Conservation (phyloP, 2,329 filamentous ascomycete genomes). For the Curvularia sp. region DNA sequence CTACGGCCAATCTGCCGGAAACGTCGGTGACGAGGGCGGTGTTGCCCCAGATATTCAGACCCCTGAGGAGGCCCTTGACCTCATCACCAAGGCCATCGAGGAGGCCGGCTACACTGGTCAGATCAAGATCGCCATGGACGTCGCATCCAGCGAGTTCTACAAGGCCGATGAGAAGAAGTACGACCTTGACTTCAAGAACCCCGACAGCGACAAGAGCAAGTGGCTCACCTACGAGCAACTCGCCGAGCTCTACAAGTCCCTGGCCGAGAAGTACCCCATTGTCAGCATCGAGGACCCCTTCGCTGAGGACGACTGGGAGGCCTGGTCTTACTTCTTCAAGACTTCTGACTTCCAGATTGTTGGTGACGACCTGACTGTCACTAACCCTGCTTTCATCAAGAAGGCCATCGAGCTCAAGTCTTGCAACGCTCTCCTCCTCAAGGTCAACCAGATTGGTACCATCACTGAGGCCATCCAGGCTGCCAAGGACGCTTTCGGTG, state of each 20-base stretch:
- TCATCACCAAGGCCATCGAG: constrained; percentile 94
- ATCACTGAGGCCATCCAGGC: constrained; percentile 99
- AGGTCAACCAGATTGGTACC: constrained; percentile 99
- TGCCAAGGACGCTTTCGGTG: constrained; percentile 94
- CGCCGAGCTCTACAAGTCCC: constrained; percentile 85
- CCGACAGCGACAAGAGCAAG: constrained; percentile 91
- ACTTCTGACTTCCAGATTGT: constrained; percentile 98
- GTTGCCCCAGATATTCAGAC: constrained; percentile 99
- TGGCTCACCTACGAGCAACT: constrained; percentile 99
- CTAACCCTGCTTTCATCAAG: constrained; percentile 99
- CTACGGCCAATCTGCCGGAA: constrained; percentile 98
- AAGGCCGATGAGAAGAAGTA: constrained; percentile 97
- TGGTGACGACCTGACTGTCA: constrained; percentile 97
- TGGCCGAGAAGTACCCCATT: constrained; percentile 95
- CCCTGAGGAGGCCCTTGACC: constrained; percentile 92
- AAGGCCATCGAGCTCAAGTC: constrained; percentile 99
- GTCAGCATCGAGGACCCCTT: constrained; percentile 99
- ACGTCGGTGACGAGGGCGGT: constrained; percentile 99
- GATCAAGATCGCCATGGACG: constrained; percentile 99
- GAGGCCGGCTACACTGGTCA: constrained; percentile 93
- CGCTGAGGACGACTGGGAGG: constrained; percentile 99
- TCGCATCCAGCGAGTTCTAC: constrained; percentile 99
- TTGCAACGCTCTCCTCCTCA: constrained; percentile 96
- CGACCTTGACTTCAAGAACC: constrained; percentile 99
- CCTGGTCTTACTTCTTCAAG: constrained; percentile 99